Percentiles rank a stretch among this genome's conserved stretches.
These are phyloP conservation scores for Mucor plumbeus DNA, from an alignment of 371 early-diverging fungal genomes.

Conservation along the genomic window DNA sequence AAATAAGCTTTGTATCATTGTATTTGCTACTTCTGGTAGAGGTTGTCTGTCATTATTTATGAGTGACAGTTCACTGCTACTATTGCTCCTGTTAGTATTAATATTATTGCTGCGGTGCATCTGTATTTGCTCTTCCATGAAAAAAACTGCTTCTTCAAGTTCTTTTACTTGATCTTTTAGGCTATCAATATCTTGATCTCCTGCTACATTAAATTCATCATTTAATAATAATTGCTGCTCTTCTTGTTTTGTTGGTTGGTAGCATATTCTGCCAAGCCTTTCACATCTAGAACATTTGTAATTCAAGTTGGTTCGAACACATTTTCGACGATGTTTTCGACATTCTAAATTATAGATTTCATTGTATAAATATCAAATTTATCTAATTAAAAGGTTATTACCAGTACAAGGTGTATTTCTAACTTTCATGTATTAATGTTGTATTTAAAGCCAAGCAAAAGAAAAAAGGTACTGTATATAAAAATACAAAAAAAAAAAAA, in stretches of 20 bases:
- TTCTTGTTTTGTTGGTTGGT: not conserved
- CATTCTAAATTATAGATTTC: constrained; percentile 12
- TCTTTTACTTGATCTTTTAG: constrained; percentile 5
- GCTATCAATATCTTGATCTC: not conserved
- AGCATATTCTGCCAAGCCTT: constrained; percentile 15
- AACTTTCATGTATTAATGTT: not conserved
- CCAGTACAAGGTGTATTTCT: constrained; percentile 10
- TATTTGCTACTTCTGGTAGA: not conserved
- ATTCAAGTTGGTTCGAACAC: constrained; percentile 2
- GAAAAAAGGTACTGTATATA: not conserved
- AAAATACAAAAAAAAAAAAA: not conserved
- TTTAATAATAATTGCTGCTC: too few relatives aligned
- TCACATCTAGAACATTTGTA: constrained; percentile 15
- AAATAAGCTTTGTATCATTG: not conserved
- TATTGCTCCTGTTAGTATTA: too few relatives aligned
- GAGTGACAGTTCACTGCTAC: not conserved
- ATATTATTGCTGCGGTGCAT: too few relatives aligned
- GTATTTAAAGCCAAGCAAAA: not conserved
- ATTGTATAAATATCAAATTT: not conserved
- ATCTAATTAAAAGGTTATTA: not conserved
- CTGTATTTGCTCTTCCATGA: constrained; percentile 13
- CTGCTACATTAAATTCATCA: not conserved
- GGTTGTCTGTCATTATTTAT: not conserved
- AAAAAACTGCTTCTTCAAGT: constrained; percentile 1
- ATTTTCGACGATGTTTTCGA: constrained; percentile 26